A percentile compares a stretch with the other conserved stretches of the same genome.
Evolutionary conservation across 2,329 filamentous ascomycete genomes (phyloP).

Genomic region (Cytospora schulzeri): DNA sequence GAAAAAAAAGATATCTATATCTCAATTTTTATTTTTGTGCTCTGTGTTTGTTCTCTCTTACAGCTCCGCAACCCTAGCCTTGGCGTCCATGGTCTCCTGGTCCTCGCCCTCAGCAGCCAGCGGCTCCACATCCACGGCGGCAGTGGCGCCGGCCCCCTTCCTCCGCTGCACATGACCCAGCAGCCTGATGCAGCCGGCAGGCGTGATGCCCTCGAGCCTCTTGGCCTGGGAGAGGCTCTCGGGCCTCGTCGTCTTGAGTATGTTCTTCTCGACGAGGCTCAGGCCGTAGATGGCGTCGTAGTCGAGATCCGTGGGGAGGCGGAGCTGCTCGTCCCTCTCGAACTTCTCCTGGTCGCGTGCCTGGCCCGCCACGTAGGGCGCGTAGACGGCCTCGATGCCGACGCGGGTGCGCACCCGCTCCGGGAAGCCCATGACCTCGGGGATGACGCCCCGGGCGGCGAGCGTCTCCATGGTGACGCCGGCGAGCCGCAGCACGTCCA

Average conservation of each 20-base stretch:
- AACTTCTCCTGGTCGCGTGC: constrained; percentile 66
- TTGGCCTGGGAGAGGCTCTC: constrained; percentile 88
- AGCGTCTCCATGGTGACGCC: constrained; percentile 62
- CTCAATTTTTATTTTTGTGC: too few relatives aligned
- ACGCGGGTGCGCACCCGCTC: constrained; percentile 68
- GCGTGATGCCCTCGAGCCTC: constrained; percentile 78
- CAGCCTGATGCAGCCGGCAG: constrained; percentile 61
- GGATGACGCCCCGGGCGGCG: constrained; percentile 51
- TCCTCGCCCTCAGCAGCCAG: constrained; percentile 37
- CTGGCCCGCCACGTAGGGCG: constrained; percentile 81
- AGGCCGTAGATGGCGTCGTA: constrained; percentile 75
- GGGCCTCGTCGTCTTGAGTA: constrained; percentile 70
- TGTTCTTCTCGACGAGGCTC: constrained; percentile 75
- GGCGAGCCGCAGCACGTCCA: constrained; percentile 75
- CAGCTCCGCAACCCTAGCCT: constrained; percentile 42
- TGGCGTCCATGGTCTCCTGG: constrained; percentile 44
- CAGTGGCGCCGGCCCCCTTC: not conserved
- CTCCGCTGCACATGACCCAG: constrained; percentile 57
- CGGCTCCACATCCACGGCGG: constrained; percentile 12
- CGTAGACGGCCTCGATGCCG: constrained; percentile 80
- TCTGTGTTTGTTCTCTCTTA: constrained; percentile 15
- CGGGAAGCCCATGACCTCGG: constrained; percentile 56
- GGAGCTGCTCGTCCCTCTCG: constrained; percentile 73
- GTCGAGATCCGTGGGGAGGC: constrained; percentile 73
- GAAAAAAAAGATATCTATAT: too few relatives aligned